phyloP scores from a whole-genome alignment of 2,329 filamentous ascomycete genomes.

The Venturia carpophila region DNA sequence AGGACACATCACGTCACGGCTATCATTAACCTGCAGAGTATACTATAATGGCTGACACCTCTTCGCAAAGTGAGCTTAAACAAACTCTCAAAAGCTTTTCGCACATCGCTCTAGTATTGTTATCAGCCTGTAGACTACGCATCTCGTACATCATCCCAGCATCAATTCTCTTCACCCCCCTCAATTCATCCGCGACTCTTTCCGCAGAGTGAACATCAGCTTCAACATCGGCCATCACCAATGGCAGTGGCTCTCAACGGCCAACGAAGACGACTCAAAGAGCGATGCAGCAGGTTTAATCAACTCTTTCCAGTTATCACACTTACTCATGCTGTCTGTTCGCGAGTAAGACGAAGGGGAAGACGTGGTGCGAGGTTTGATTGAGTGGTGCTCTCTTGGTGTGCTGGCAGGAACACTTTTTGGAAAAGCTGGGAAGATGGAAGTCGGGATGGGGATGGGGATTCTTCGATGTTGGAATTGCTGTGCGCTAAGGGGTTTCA shows the following conservation, averaged over 20 bases:
- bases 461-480: no score
- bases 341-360: conserved; percentile 16
- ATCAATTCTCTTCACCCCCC: background rate
- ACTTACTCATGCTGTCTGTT: background rate
- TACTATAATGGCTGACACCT: background rate
- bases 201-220: background rate
- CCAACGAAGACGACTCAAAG: conserved; percentile 14
- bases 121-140: background rate
- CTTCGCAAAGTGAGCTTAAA: background rate
- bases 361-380: conserved; percentile 18
- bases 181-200: background rate
- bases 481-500: no score
- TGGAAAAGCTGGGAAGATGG: background rate
- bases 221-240: background rate
- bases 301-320: background rate
- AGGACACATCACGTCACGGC: background rate
- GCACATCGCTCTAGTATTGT: no score
- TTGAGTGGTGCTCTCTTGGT: background rate
- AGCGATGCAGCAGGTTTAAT: conserved; percentile 8
- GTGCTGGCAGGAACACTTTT: background rate
- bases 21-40: background rate
- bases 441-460: no score
- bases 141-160: background rate
- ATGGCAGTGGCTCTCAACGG: background rate
- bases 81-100: no score